Evolutionary conservation across 495 filamentous ascomycete species (phyloP).

Genomic region (Daldinia caldariorum): DNA sequence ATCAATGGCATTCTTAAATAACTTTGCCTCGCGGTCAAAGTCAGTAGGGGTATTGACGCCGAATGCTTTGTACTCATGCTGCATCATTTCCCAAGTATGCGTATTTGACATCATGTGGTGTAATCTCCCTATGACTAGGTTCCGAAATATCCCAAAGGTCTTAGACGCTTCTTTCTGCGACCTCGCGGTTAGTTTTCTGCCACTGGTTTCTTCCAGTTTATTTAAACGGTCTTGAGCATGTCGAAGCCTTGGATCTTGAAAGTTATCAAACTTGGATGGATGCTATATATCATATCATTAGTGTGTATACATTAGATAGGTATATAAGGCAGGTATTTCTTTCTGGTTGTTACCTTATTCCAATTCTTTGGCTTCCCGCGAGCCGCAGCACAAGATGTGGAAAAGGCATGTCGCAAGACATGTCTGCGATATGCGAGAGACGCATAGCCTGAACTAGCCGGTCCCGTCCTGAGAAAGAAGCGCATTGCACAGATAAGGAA

Average conservation of each 20-base stretch:
- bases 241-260: background rate
- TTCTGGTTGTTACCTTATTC: background rate
- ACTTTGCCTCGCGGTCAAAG: slow-evolving; percentile 47
- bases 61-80: slow-evolving; percentile 48
- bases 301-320: background rate
- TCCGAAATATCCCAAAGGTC: slow-evolving; percentile 36
- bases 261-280: too few relatives aligned
- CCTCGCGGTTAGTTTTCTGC: background rate
- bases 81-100: slow-evolving; percentile 10
- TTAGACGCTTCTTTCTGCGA: background rate
- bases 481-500: slow-evolving; percentile 40
- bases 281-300: background rate
- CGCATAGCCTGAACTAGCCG: slow-evolving; percentile 39
- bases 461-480: slow-evolving; percentile 33
- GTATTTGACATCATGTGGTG: slow-evolving; percentile 19
- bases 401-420: slow-evolving; percentile 34
- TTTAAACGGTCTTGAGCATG: background rate
- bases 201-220: background rate
- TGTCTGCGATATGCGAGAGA: slow-evolving; percentile 21
- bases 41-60: slow-evolving; percentile 45
- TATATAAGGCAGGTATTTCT: background rate
- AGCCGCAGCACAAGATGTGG: slow-evolving; percentile 17
- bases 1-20: slow-evolving; percentile 52
- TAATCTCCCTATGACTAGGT: slow-evolving; percentile 22
- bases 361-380: background rate